A percentile compares a stretch with the other conserved stretches of the same genome.
These are phyloP conservation scores for Naegleria gruberi DNA, from an alignment of 208 protist species.

Conservation along the genomic window DNA sequence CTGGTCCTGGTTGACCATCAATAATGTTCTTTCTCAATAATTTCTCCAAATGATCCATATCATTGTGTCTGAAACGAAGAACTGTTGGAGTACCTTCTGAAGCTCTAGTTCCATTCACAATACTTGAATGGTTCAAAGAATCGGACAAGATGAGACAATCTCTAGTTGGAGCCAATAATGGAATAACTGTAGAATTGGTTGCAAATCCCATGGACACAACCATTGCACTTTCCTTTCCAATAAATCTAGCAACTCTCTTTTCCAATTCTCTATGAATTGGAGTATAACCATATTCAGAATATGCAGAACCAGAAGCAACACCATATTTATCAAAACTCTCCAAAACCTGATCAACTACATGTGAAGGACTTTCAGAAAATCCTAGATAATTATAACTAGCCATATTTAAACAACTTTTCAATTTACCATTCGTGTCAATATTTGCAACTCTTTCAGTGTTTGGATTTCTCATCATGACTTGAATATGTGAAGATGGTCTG, in stretches of 20 bases:
- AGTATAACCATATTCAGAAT: conserved; percentile 56
- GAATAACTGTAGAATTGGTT: conserved; percentile 71
- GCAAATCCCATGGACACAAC: conserved; percentile 81
- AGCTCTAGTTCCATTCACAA: conserved; percentile 73
- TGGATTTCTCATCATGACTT: conserved; percentile 27
- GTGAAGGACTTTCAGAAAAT: conserved; percentile 80
- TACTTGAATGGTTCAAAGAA: conserved; percentile 89
- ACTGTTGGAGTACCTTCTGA: too few species aligned
- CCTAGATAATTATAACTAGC: conserved; percentile 97
- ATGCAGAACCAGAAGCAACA: conserved; percentile 55
- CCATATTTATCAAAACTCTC: conserved; percentile 66
- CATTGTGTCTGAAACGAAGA: conserved; percentile 76
- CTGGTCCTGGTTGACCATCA: conserved; percentile 26
- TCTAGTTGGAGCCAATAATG: conserved; percentile 84
- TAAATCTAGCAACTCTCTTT: conserved; percentile 71
- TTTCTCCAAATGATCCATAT: conserved; percentile 77
- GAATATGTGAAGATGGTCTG: conserved; percentile 75
- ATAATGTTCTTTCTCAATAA: conserved; percentile 43
- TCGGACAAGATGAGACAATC: conserved; percentile 58
- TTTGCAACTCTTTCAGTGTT: background rate
- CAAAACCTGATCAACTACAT: conserved; percentile 64
- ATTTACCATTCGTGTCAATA: background rate
- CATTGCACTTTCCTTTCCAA: conserved; percentile 83
- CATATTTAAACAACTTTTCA: background rate
- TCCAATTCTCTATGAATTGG: conserved; percentile 64